A percentile compares a stretch with the other conserved stretches of the same genome.
Conservation (phyloP, 2,329 filamentous ascomycete species). For the Fusarium sp. region DNA sequence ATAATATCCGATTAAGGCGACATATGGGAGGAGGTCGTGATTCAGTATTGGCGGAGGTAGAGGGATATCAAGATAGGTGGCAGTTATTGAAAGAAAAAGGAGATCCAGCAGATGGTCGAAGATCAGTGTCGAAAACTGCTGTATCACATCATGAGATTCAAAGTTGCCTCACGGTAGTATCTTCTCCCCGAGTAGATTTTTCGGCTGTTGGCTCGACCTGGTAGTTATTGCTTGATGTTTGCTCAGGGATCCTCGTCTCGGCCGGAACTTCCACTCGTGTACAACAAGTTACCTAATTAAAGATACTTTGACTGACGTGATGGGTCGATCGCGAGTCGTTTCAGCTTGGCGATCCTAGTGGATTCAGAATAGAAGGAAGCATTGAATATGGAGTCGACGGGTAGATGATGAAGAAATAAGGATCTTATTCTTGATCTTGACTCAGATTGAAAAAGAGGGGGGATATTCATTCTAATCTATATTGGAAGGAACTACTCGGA, state of each 20-base stretch:
- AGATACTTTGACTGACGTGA: conserved; percentile 17
- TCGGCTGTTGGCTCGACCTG: conserved; percentile 18
- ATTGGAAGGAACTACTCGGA: conserved; percentile 17
- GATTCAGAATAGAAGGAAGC: not conserved
- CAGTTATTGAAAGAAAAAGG: conserved; percentile 3
- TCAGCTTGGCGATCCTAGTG: conserved; percentile 33
- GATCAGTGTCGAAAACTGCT: not conserved
- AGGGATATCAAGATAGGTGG: not conserved
- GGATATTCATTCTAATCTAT: conserved; percentile 6
- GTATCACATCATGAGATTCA: conserved; percentile 31
- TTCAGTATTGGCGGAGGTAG: not conserved
- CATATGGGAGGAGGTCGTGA: not conserved
- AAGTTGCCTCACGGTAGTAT: conserved; percentile 32
- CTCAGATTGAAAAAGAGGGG: conserved; percentile 1
- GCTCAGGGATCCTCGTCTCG: conserved; percentile 19
- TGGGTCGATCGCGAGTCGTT: conserved; percentile 29
- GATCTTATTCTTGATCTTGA: conserved; percentile 10
- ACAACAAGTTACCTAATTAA: not conserved
- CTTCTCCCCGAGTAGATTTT: conserved; percentile 1
- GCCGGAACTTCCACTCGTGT: not conserved
- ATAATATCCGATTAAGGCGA: conserved; percentile 1
- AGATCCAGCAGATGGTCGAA: not conserved
- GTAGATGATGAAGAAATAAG: not conserved
- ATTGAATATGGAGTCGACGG: not conserved
- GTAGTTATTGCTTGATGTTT: conserved; percentile 28